A percentile compares a stretch with the other conserved stretches of the same genome.
phyloP scores from a whole-genome alignment of 345 rosid species.

The Erucastrum elatum region DNA sequence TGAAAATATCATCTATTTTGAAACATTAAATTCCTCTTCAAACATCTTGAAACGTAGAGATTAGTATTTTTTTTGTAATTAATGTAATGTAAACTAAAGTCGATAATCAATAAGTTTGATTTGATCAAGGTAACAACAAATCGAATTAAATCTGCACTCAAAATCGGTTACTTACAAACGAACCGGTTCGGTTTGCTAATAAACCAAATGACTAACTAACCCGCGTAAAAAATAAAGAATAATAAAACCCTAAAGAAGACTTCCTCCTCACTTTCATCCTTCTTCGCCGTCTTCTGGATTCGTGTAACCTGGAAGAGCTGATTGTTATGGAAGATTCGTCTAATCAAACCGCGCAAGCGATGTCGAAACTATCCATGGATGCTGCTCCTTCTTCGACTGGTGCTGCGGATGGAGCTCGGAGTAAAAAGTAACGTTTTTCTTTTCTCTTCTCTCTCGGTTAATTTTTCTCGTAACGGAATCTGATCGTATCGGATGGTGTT shows the following conservation, averaged over 20 bases:
- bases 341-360: slow-evolving; percentile 24
- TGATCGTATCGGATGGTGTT: neutral
- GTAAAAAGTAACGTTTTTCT: slow-evolving; percentile 65
- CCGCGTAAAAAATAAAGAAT: no score
- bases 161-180: no score
- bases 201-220: no score
- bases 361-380: slow-evolving; percentile 27
- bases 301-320: neutral
- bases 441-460: neutral
- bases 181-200: no score
- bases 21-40: no score
- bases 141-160: no score
- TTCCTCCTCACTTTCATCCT: neutral
- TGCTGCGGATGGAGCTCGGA: slow-evolving; percentile 45
- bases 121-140: no score
- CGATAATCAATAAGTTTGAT: no score
- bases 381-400: slow-evolving; percentile 1
- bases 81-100: no score
- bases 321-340: slow-evolving; percentile 12
- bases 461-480: neutral
- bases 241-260: neutral
- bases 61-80: no score
- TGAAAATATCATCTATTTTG: no score
- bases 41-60: no score
- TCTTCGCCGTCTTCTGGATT: neutral